These are phyloP conservation scores for Solanum chilense DNA, from an alignment of 257 asterid genomes.

Conservation along the genomic window DNA sequence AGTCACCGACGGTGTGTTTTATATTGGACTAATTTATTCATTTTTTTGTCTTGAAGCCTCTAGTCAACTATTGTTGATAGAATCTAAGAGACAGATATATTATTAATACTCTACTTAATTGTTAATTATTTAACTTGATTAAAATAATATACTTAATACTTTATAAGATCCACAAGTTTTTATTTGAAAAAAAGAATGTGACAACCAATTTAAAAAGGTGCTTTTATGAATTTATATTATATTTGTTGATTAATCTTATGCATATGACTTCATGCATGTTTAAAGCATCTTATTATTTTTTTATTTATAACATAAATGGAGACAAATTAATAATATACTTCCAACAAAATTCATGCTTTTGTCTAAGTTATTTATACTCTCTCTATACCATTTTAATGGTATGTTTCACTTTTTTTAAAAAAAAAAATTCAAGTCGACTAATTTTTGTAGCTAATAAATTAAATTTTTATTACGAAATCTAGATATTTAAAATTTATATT, in stretches of 20 bases:
- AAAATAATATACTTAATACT: not conserved
- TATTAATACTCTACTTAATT: not conserved
- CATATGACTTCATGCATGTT: too few species aligned
- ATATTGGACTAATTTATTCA: not conserved
- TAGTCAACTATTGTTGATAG: not conserved
- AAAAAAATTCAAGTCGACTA: not conserved
- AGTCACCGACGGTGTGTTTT: not conserved
- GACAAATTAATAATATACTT: not conserved
- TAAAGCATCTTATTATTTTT: too few species aligned
- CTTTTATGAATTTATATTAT: not conserved
- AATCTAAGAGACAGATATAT: not conserved
- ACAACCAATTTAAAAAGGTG: not conserved
- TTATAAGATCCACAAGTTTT: not conserved
- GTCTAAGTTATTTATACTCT: not conserved
- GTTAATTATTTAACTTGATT: not conserved
- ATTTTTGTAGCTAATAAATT: not conserved
- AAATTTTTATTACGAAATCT: too few species aligned
- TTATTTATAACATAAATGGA: not conserved
- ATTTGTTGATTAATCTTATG: too few species aligned
- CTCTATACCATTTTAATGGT: too few species aligned
- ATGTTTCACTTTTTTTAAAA: not conserved
- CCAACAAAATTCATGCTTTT: not conserved
- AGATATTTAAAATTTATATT: too few species aligned
- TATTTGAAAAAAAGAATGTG: not conserved
- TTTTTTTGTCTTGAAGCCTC: not conserved